Base-by-base conservation (phyloP, 2,329 filamentous ascomycete genomes). In the Xylariomycetidae sp. region DNA sequence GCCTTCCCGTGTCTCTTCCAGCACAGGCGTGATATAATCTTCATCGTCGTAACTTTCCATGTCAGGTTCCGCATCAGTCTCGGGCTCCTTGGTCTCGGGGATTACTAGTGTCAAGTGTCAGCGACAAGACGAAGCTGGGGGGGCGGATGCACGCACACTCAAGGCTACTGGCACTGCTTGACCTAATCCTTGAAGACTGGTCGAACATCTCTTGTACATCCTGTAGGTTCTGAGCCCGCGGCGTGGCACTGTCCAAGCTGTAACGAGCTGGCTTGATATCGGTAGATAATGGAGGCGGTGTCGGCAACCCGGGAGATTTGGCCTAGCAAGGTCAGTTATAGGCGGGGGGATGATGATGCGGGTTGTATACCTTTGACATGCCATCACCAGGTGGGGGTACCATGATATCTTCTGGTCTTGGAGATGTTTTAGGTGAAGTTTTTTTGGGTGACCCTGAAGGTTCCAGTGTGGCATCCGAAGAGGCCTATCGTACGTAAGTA, bases 191-290 rank as follows among this genome's bases (percentile, higher is more conserved):
- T n/a, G n/a, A n/a, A 40, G 59, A 70, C 42, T 59, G 67, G 9
- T 79, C 73, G 16, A 56, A 61, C 18, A 76, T 50, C n/a, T n/a
- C n/a, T n/a, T n/a, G n/a, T 43, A 86, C 74, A 39, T 93, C 86
- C 47, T 87, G 76, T 33, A 86, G 65, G 34, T 86, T 90, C 53
- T 94, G 86, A 3, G 88, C 88, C 47, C 80, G 78, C 7, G 89
- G 89, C 1, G 89, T 95, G 27, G 80, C 74, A 46, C 72, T 72
- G 34, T 86, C 81, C 19, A 78, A 54, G 50, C 76, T 82, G 53
- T 82, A 87, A 33, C 70, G 64, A 13, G 71, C 66, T 27, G 74
- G 78, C 36, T 78, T 74, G 16, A 94, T 70, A 46, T 85, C 72
- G 16, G 88, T 94, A 19, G 82, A 80, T 28, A 94, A 74, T 4